Evolutionary conservation across 495 filamentous ascomycete genomes (phyloP).

Genomic region (Neurospora terricola): DNA sequence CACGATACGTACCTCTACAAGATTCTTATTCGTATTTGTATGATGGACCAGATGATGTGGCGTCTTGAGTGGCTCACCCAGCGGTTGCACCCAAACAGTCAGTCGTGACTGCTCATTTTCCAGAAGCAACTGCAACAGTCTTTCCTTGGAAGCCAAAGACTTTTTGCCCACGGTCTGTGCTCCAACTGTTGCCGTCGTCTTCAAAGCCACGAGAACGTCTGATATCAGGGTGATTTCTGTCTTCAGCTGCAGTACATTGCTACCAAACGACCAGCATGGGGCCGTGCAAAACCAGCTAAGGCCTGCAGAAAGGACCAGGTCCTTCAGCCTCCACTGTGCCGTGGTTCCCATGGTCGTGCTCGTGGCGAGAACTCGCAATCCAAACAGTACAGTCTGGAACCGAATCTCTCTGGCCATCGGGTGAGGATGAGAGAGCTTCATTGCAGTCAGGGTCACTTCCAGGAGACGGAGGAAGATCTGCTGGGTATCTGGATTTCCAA

Average conservation of each 20-base stretch:
- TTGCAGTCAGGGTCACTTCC: conserved; percentile 57
- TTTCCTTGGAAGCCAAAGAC: conserved; percentile 66
- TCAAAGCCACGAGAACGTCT: conserved; percentile 61
- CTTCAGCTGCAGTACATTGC: conserved; percentile 85
- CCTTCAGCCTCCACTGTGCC: conserved; percentile 70
- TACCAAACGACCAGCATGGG: conserved; percentile 90
- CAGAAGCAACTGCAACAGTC: conserved; percentile 64
- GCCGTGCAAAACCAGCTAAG: conserved; percentile 79
- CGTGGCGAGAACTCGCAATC: conserved; percentile 61
- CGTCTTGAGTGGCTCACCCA: conserved; percentile 47
- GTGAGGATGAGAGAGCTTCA: conserved; percentile 62
- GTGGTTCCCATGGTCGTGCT: conserved; percentile 50
- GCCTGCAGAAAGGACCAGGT: conserved; percentile 73
- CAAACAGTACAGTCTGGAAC: conserved; percentile 78
- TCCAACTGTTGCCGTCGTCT: conserved; percentile 45
- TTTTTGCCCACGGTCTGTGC: conserved; percentile 43
- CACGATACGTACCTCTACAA: conserved; percentile 41
- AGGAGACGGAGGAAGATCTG: conserved; percentile 72
- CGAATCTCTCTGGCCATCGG: conserved; percentile 85
- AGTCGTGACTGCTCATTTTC: conserved; percentile 80
- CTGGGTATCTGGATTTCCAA: conserved; percentile 71
- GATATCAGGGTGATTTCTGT: conserved; percentile 75
- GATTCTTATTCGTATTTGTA: conserved; percentile 24
- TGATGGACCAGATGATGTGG: conserved; percentile 13
- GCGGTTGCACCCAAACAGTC: conserved; percentile 79